Evolutionary conservation across 352 stramenopile species (phyloP).

Genomic region (Phytophthora pisi): DNA sequence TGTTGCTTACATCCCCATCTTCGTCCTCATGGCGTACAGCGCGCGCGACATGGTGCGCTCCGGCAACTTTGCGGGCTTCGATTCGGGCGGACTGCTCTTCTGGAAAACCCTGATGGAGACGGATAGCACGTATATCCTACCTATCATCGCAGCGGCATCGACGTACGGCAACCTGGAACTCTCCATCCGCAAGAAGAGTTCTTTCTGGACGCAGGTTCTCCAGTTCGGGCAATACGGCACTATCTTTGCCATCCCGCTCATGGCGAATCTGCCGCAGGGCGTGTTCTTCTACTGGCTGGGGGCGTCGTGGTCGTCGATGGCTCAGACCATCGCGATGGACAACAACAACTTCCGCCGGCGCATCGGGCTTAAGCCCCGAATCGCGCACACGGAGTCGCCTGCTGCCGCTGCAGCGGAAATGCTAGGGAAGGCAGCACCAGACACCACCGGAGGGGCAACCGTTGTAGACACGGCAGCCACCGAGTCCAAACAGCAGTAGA

Average conservation of each 20-base stretch:
- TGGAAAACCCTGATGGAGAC: slow-evolving; percentile 74
- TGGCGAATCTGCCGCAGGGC: slow-evolving; percentile 63
- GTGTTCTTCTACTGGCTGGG: slow-evolving; percentile 87
- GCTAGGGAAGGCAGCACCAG: slow-evolving; percentile 15
- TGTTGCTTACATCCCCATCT: slow-evolving; percentile 73
- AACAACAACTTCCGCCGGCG: slow-evolving; percentile 69
- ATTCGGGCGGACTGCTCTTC: slow-evolving; percentile 63
- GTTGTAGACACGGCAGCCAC: slow-evolving; percentile 1
- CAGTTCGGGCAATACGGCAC: slow-evolving; percentile 58
- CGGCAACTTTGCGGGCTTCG: slow-evolving; percentile 62
- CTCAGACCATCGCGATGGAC: slow-evolving; percentile 63
- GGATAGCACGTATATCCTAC: slow-evolving; percentile 67
- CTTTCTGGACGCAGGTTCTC: slow-evolving; percentile 49
- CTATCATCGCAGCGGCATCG: slow-evolving; percentile 53
- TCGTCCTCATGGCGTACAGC: slow-evolving; percentile 77
- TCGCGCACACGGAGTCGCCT: slow-evolving; percentile 30
- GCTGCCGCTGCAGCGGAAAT: slow-evolving; percentile 22
- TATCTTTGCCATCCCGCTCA: slow-evolving; percentile 58
- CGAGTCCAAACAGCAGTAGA: slow-evolving; percentile 24
- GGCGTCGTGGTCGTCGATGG: slow-evolving; percentile 70
- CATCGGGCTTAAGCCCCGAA: slow-evolving; percentile 56
- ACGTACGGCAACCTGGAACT: slow-evolving; percentile 76
- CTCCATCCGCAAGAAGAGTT: slow-evolving; percentile 51
- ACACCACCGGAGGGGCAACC: slow-evolving; percentile 11
- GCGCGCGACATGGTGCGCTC: slow-evolving; percentile 80